Conservation (phyloP, 768 basidiomycete species). For the Hortiboletus flavorubellus region DNA sequence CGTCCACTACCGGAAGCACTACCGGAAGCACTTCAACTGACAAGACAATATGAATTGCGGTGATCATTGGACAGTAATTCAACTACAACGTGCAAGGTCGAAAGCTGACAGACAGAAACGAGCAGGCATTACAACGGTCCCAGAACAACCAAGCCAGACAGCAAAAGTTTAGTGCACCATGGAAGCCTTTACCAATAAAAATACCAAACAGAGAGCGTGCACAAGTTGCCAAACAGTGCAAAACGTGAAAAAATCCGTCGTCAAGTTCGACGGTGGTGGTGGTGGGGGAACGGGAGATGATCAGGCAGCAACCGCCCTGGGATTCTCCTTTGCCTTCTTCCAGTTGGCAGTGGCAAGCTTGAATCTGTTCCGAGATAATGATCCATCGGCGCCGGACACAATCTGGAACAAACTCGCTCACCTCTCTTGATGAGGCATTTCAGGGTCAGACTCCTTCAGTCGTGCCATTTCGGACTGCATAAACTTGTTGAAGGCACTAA, state of each 20-base stretch:
- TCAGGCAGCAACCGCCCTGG: conserved; percentile 36
- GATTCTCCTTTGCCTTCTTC: conserved; percentile 72
- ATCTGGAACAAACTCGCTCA: conserved; percentile 25
- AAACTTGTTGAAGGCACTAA: conserved; percentile 77
- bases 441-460: conserved; percentile 71
- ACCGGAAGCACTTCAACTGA: background rate
- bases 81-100: conserved; percentile 13
- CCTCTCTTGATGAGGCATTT: conserved; percentile 72
- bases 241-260: conserved; percentile 7
- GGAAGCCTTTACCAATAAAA: conserved; percentile 33
- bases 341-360: conserved; percentile 74
- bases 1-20: background rate
- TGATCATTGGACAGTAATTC: background rate
- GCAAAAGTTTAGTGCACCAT: conserved; percentile 16
- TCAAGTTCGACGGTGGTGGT: conserved; percentile 4
- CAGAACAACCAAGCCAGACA: conserved; percentile 6
- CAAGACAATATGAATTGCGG: background rate
- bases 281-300: conserved; percentile 3
- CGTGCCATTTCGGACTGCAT: conserved; percentile 78
- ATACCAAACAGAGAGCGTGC: conserved; percentile 21
- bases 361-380: conserved; percentile 43
- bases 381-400: background rate
- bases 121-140: conserved; percentile 3
- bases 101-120: conserved; percentile 4
- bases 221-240: conserved; percentile 18